A percentile compares a stretch with the other conserved stretches of the same genome.
phyloP scores from a whole-genome alignment of 164 flowering plant genomes.

The Annona squamosa region DNA sequence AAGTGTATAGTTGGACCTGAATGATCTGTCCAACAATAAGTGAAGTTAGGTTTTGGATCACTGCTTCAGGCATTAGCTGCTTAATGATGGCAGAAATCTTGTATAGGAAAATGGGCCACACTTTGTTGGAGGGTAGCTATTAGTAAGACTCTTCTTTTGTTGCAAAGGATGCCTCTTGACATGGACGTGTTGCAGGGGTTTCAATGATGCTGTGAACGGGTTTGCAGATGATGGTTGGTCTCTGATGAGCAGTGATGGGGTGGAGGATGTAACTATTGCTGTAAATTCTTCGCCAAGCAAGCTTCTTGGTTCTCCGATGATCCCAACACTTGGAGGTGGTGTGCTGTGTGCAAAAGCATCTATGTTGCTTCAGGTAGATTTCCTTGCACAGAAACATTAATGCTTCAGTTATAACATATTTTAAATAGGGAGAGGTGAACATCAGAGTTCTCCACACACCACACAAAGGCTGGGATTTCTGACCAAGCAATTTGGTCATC shows the following conservation, averaged over 20 bases:
- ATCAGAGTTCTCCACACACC: not conserved
- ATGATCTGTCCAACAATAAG: not conserved
- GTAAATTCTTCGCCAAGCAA: constrained; percentile 60
- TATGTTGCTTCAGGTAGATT: constrained; percentile 65
- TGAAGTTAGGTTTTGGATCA: not conserved
- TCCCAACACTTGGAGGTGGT: constrained; percentile 54
- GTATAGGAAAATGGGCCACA: not conserved
- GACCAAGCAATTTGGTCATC: too few species aligned
- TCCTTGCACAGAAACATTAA: not conserved
- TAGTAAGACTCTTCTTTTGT: not conserved
- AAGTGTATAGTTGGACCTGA: too few species aligned
- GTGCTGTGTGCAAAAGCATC: constrained; percentile 84
- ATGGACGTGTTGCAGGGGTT: constrained; percentile 41
- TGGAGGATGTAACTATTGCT: constrained; percentile 69
- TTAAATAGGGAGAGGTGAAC: not conserved
- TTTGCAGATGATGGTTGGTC: constrained; percentile 90
- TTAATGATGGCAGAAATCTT: not conserved
- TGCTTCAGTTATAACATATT: not conserved
- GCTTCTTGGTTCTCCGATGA: constrained; percentile 40
- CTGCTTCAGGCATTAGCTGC: not conserved
- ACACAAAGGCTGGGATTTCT: too few species aligned
- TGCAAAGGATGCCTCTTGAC: not conserved
- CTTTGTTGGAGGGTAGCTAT: not conserved
- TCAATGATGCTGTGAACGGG: constrained; percentile 82
- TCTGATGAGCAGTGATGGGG: constrained; percentile 55